Conservation (phyloP, 2,329 filamentous ascomycete species). For the Paecilomyces fulvus region DNA sequence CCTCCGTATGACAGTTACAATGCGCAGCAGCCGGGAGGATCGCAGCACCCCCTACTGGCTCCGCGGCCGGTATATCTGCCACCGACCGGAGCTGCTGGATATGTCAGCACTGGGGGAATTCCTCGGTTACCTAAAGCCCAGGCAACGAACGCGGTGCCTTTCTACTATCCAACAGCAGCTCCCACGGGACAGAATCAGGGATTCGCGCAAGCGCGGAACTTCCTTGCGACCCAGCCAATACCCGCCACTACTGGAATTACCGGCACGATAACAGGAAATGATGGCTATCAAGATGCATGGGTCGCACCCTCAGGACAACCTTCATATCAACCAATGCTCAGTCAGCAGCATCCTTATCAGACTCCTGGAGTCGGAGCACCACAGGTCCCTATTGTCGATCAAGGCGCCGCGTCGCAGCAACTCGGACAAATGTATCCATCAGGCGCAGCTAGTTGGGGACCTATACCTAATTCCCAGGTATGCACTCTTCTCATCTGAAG, state of each 20-base stretch:
- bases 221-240: background rate
- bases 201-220: background rate
- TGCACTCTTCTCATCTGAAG: too few relatives aligned
- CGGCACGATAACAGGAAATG: background rate
- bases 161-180: conserved; percentile 10
- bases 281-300: background rate
- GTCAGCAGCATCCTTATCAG: conserved; percentile 6
- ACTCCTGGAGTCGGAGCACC: background rate
- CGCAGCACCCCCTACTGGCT: conserved; percentile 26
- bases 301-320: background rate
- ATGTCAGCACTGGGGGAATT: background rate
- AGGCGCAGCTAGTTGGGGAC: background rate
- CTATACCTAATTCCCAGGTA: background rate
- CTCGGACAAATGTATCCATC: background rate
- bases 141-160: conserved; percentile 5
- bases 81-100: conserved; percentile 1
- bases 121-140: conserved; percentile 1
- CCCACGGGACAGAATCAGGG: background rate
- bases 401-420: background rate
- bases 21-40: conserved; percentile 17
- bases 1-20: conserved; percentile 14
- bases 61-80: conserved; percentile 17
- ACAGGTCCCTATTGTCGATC: background rate
- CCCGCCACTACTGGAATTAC: background rate
- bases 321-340: background rate